These are phyloP conservation scores for Isatis tinctoria DNA, from an alignment of 345 rosid genomes.

Conservation along the genomic window DNA sequence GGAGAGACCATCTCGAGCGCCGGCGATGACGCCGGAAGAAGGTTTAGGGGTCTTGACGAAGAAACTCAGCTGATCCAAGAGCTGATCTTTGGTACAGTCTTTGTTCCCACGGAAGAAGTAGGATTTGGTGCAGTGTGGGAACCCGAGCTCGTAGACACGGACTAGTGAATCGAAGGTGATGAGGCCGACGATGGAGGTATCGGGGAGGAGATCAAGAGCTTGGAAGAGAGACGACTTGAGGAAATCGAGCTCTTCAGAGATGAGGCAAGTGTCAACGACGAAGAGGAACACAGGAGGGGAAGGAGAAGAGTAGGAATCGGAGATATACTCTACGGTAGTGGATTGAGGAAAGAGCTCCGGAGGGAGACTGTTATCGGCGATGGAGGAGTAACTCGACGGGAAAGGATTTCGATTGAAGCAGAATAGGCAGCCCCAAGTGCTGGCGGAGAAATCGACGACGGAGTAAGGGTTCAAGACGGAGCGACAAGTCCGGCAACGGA, in stretches of 20 bases:
- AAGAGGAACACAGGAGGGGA: conserved; percentile 71
- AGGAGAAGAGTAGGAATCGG: conserved; percentile 36
- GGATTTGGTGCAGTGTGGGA: conserved; percentile 60
- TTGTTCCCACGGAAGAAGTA: conserved; percentile 79
- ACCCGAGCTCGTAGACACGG: conserved; percentile 87
- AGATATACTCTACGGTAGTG: conserved; percentile 80
- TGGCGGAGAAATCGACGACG: conserved; percentile 74
- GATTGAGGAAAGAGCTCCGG: conserved; percentile 87
- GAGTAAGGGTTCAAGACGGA: conserved; percentile 81
- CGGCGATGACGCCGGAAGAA: conserved; percentile 78
- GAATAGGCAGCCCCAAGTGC: conserved; percentile 90
- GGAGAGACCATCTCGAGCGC: conserved; percentile 84
- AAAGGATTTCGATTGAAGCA: conserved; percentile 90
- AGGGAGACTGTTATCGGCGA: conserved; percentile 76
- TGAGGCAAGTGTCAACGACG: conserved; percentile 77
- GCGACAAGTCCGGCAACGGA: conserved; percentile 89
- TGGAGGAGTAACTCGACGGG: conserved; percentile 68
- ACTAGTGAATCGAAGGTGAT: conserved; percentile 73
- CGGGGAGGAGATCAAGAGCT: conserved; percentile 73
- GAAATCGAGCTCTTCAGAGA: conserved; percentile 80
- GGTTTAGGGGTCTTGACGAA: conserved; percentile 79
- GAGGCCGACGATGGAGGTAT: conserved; percentile 69
- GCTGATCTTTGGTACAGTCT: conserved; percentile 72
- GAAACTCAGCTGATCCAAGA: conserved; percentile 77
- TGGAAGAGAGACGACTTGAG: conserved; percentile 76